Conservation (phyloP, 2,329 filamentous ascomycete genomes). For the Polychaeton citri region DNA sequence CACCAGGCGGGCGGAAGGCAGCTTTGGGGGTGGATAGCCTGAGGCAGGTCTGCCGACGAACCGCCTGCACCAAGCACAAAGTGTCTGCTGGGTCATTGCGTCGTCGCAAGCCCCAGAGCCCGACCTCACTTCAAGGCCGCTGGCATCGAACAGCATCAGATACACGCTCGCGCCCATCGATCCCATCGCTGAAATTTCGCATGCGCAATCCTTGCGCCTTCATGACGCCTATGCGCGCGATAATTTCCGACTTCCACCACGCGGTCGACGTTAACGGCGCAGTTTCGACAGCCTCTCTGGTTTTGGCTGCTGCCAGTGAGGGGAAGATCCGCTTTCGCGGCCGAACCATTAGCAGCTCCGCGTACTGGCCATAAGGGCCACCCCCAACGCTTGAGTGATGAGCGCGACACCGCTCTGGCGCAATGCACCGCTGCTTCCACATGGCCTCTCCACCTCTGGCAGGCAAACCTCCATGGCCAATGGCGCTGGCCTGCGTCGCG, state of each 20-base stretch:
- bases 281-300: not conserved
- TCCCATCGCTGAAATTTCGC: not conserved
- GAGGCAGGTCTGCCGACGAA: not conserved
- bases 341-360: not conserved
- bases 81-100: not conserved
- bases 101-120: not conserved
- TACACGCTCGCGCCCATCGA: not conserved
- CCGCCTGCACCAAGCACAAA: not conserved
- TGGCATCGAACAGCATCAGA: not conserved
- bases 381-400: conserved; percentile 1
- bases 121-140: not conserved
- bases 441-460: conserved; percentile 1
- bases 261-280: not conserved
- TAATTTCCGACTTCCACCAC: not conserved
- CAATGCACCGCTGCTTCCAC: not conserved
- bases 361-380: not conserved
- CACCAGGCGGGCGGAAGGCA: too few species aligned
- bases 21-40: too few species aligned
- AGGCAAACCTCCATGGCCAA: conserved; percentile 11
- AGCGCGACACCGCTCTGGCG: conserved; percentile 3
- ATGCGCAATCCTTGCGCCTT: not conserved
- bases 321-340: conserved; percentile 1
- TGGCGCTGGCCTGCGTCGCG: conserved; percentile 26
- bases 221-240: not conserved
- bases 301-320: not conserved